Base-by-base conservation (phyloP, 768 basidiomycete species). In the Trametes coccinea region DNA sequence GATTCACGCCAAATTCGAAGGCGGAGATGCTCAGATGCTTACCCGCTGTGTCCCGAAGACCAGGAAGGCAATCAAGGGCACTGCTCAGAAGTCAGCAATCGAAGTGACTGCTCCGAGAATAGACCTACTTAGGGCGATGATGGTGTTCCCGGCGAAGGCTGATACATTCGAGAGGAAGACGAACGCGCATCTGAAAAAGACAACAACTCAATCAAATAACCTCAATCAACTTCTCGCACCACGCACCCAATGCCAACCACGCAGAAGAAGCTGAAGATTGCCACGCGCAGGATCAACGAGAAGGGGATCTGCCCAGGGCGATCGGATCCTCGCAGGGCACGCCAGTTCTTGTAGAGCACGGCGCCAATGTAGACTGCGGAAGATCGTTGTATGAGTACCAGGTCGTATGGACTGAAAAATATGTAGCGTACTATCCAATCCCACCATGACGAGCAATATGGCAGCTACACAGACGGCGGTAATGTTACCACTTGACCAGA, bases 241-340 rank as follows among this genome's bases (percentile, higher is more conserved):
- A 50, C 57, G 30, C 49, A 59, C 58, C 58, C 62, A 44, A 64
- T 64, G 29, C 62, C 62, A 33, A 56, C 58, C 7, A 64, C 62
- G 45, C 62, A 64, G 40, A 64, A 43, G 58, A 64, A 60, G 58
- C 53, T 56, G 58, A 64, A 64, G 48, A 64, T 56, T 33, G 62
- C 53, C 30, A 64, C 58, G 22, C 62, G 62, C 11, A 64, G 22
- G 34, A 64, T 53, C 48, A 64, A 58, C 52, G 56, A 54, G 58
- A 64, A 60, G 53, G 62, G 62, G 49, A 64, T 45, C 54, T 59
- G 53, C 2, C 62, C 59, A 4, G 62, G 62, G n/a, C 51, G 45
- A 34, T 64, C 62, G 14, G 62, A 64, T 8, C 59, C 59, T 29
- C 62, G 58, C 7, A 64, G 59, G 14, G 62, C 62, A 10, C 62